A percentile compares a stretch with the other conserved stretches of the same genome.
Conservation (phyloP, 1,284 basidiomycete species). For the Laetiporus sulphureus region DNA sequence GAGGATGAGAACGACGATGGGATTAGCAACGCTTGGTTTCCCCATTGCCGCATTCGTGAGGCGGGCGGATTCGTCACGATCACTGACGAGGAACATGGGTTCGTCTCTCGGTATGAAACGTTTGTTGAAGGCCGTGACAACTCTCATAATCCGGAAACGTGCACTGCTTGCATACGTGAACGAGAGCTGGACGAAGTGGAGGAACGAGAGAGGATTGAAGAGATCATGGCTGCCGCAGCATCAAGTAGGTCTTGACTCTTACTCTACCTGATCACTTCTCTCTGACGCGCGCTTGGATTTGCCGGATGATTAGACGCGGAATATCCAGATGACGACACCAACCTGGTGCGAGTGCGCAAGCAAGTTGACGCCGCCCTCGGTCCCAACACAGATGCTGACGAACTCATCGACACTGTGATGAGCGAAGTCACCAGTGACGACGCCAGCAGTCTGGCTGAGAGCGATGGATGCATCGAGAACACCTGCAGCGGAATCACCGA, state of each 20-base stretch:
- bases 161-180: constrained; percentile 20
- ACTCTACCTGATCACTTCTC: too few relatives aligned
- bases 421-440: constrained; percentile 9
- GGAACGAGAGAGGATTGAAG: constrained; percentile 2
- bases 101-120: constrained; percentile 27
- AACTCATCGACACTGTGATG: constrained; percentile 16
- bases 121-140: constrained; percentile 27
- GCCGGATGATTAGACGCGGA: too few relatives aligned
- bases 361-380: constrained; percentile 23
- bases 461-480: constrained; percentile 10
- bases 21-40: constrained; percentile 51
- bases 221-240: neutral
- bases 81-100: constrained; percentile 5
- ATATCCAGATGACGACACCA: too few relatives aligned
- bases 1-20: constrained; percentile 35
- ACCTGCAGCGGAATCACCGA: constrained; percentile 47
- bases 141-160: constrained; percentile 37
- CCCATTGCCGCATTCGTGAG: constrained; percentile 22
- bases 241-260: too few relatives aligned
- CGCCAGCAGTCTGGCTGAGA: constrained; percentile 2
- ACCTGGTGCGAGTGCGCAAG: neutral
- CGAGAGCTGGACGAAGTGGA: constrained; percentile 17
- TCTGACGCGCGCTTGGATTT: too few relatives aligned
- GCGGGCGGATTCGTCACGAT: constrained; percentile 9
- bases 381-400: constrained; percentile 16